A percentile compares a stretch with the other conserved stretches of the same genome.
These are phyloP conservation scores for Linnemannia hyalina DNA, from an alignment of 192 early-diverging fungal species.

Conservation along the genomic window DNA sequence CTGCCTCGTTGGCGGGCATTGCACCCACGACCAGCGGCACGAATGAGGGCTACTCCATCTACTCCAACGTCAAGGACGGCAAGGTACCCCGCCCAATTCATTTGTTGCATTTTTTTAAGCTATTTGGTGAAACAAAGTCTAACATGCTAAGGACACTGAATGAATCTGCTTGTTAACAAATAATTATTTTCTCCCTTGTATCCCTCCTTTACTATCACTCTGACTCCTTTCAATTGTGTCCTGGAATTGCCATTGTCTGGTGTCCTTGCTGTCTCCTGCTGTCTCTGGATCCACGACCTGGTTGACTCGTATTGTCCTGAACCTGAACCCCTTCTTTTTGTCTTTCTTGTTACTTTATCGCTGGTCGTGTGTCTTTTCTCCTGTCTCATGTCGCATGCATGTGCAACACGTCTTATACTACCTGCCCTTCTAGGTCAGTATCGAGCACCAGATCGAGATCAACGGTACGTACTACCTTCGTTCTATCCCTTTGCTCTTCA, in stretches of 20 bases:
- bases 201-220: neutral
- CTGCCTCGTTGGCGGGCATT: neutral
- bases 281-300: neutral
- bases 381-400: neutral
- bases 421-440: constrained; percentile 34
- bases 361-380: neutral
- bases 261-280: neutral
- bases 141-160: neutral
- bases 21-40: neutral
- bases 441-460: constrained; percentile 57
- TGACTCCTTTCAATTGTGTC: neutral
- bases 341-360: neutral
- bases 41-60: constrained; percentile 51
- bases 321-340: neutral
- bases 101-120: neutral
- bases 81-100: constrained; percentile 9
- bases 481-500: no score
- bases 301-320: neutral
- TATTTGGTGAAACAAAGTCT: neutral
- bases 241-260: neutral
- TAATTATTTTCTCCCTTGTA: neutral
- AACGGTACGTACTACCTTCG: constrained; percentile 26
- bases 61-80: constrained; percentile 53
- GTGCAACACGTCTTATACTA: no score
- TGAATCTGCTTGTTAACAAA: neutral